phyloP scores from a whole-genome alignment of 148 eudicot genomes.

The Amaranthus hypochondriacus region DNA sequence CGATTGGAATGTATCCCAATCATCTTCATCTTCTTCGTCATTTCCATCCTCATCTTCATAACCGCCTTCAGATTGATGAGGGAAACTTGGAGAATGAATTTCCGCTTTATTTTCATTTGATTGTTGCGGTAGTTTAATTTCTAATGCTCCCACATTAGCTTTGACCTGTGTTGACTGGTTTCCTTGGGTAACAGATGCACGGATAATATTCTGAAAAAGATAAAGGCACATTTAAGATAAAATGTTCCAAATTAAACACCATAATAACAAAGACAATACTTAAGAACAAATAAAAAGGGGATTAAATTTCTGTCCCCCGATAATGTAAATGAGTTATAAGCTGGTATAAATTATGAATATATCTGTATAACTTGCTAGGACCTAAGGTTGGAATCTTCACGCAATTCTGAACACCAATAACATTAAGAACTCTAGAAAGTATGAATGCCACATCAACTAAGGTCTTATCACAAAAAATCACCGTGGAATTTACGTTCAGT shows the following conservation, averaged over 20 bases:
- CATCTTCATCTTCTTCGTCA: slow-evolving; percentile 36
- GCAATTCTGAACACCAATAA: background rate
- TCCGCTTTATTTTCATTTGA: slow-evolving; percentile 37
- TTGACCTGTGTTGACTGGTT: slow-evolving; percentile 38
- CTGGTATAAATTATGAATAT: background rate
- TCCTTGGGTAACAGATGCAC: slow-evolving; percentile 86
- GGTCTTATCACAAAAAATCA: background rate
- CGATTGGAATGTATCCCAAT: slow-evolving; percentile 98
- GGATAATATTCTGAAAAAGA: slow-evolving; percentile 64
- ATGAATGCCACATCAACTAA: background rate
- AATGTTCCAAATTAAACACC: background rate
- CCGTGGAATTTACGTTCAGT: background rate
- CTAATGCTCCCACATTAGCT: slow-evolving; percentile 43
- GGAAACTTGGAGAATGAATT: slow-evolving; percentile 24
- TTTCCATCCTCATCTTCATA: slow-evolving; percentile 33
- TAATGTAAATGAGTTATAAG: background rate
- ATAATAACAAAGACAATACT: background rate
- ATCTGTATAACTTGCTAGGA: background rate
- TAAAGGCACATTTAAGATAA: slow-evolving; percentile 13
- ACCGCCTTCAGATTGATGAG: slow-evolving; percentile 29
- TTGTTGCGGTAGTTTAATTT: slow-evolving; percentile 68
- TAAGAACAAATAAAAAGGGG: background rate
- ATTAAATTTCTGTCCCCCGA: background rate
- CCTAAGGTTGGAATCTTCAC: background rate
- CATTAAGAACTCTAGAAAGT: background rate